These are phyloP conservation scores for Kodamaea hsintzibuensis DNA, from an alignment of 805 yeast species.

Conservation along the genomic window DNA sequence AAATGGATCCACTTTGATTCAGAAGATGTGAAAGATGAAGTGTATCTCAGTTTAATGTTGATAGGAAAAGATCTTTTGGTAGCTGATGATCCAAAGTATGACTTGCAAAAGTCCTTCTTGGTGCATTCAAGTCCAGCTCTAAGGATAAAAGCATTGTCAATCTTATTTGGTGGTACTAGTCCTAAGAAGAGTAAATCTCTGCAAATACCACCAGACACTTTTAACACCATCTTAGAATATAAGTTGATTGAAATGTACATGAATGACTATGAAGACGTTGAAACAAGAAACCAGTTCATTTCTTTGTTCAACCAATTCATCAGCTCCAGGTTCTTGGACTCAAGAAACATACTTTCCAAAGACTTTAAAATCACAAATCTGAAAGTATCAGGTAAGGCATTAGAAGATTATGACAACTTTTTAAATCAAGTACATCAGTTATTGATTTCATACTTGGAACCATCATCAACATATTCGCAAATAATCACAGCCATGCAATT, in stretches of 20 bases:
- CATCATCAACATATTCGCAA: constrained; percentile 50
- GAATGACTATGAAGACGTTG: constrained; percentile 62
- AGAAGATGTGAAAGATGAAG: constrained; percentile 34
- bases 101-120: constrained; percentile 38
- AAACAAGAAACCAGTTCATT: constrained; percentile 63
- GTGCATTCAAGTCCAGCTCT: constrained; percentile 42
- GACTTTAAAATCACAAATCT: constrained; percentile 34
- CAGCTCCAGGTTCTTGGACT: constrained; percentile 60
- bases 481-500: constrained; percentile 18
- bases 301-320: constrained; percentile 65
- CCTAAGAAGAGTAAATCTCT: constrained; percentile 42
- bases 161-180: constrained; percentile 62
- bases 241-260: constrained; percentile 48
- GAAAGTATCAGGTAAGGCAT: constrained; percentile 13
- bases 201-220: constrained; percentile 49
- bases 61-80: constrained; percentile 22
- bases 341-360: constrained; percentile 52
- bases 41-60: constrained; percentile 51
- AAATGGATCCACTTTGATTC: constrained; percentile 24
- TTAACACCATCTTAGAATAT: constrained; percentile 43
- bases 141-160: constrained; percentile 58
- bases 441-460: constrained; percentile 55
- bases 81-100: constrained; percentile 1
- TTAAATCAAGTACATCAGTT: constrained; percentile 51
- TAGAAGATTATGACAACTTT: constrained; percentile 26